Evolutionary conservation across 2,329 filamentous ascomycete species (phyloP), one percentile per base, ranked within the genome.

Genomic region (Phaeosphaeria sp.): DNA sequence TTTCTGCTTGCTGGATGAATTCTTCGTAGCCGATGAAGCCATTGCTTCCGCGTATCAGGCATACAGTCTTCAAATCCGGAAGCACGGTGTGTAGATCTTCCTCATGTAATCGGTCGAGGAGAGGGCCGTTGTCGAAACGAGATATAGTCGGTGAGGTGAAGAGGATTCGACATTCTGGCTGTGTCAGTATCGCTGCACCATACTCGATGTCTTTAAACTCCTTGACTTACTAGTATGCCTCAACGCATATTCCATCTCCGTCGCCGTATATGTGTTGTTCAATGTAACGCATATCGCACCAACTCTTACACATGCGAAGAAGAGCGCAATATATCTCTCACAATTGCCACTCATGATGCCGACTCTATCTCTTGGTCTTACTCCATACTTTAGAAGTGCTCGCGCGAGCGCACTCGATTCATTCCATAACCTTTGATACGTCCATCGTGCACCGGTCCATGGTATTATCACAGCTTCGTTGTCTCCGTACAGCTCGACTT

Each of bases 211-310:
- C 1, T n/a, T 5, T 6, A n/a, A 6, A 15, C 36, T 9, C 11
- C 6, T 18, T 41, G 18, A 73, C 81, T 64, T 77, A 89, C 88
- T 87, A 17, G 89, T 87, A 69, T 92, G 91, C 54, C 84, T 83
- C 25, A 93, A 76, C 10, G 89, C 90, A 74, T 90, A 89, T 72
- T 87, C 83, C 48, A 89, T 87, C 77, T 93, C 90, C 1, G 84
- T 85, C 1, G 88, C 83, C 1, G 90, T 93, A 72, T 93, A 93
- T 0, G 90, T 93, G 77, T 92, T 93, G 79, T 93, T 93, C 64
- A 93, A 80, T 46, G 93, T 91, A 25, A 93, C 90, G 52, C 93
- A 80, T 36, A 81, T 76, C 1, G 78, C 77, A 2, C 79, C 79
- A 13, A 81, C 64, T 47, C 77, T 70, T 42, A 88, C 87, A 11